Evolutionary conservation across 345 rosid genomes (phyloP).

Genomic region (Acer campestre): DNA sequence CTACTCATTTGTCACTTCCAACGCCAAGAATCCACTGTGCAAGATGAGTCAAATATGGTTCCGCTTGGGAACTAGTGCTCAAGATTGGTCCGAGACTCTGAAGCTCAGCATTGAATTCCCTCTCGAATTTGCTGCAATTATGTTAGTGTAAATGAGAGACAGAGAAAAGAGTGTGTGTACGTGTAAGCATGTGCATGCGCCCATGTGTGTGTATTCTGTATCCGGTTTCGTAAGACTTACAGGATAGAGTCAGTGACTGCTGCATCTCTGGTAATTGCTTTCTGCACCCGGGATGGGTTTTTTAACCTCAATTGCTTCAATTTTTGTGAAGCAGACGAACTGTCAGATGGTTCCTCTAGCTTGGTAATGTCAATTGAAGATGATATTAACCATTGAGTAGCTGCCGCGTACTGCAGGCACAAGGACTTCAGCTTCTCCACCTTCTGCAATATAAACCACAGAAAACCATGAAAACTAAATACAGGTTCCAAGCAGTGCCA

Average conservation of each 20-base stretch:
- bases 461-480: slow-evolving; percentile 14
- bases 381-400: slow-evolving; percentile 94
- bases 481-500: neutral
- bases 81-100: slow-evolving; percentile 81
- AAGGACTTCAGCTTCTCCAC: slow-evolving; percentile 84
- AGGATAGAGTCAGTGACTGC: slow-evolving; percentile 74
- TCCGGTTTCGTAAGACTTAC: slow-evolving; percentile 52
- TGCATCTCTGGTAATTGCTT: slow-evolving; percentile 46
- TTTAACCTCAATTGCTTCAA: slow-evolving; percentile 42
- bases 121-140: slow-evolving; percentile 74
- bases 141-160: neutral
- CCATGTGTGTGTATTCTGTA: neutral
- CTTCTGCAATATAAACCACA: slow-evolving; percentile 55
- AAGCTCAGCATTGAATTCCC: slow-evolving; percentile 82
- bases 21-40: slow-evolving; percentile 91
- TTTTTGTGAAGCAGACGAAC: slow-evolving; percentile 26
- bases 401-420: slow-evolving; percentile 90
- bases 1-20: slow-evolving; percentile 48
- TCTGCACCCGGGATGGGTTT: slow-evolving; percentile 43
- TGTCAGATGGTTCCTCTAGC: slow-evolving; percentile 39
- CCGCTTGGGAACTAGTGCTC: slow-evolving; percentile 83
- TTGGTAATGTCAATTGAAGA: slow-evolving; percentile 68
- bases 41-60: slow-evolving; percentile 95
- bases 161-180: neutral
- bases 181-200: neutral